Conservation (phyloP, 2,329 filamentous ascomycete genomes). For the Verticillium longisporum region DNA sequence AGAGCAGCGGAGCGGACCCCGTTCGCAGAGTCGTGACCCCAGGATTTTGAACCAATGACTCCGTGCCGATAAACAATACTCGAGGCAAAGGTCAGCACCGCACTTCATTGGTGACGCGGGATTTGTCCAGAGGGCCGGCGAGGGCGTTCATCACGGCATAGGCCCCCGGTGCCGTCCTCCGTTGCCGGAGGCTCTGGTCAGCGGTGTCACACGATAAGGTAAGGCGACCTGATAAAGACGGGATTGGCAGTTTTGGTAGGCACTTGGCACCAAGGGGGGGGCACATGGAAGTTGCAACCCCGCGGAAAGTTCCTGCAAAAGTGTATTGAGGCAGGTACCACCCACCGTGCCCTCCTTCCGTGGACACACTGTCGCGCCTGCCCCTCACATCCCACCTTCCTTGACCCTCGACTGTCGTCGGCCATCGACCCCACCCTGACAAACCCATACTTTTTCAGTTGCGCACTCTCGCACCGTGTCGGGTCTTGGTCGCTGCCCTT, state of each 20-base stretch:
- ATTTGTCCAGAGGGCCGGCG: neutral
- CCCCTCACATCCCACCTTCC: conserved; percentile 1
- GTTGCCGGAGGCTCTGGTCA: neutral
- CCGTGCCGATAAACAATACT: neutral
- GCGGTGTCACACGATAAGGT: neutral
- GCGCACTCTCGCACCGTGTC: conserved; percentile 1
- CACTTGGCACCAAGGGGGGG: too few relatives aligned
- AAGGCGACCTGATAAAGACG: neutral
- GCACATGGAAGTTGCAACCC: neutral
- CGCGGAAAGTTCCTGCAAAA: neutral
- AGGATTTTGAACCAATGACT: neutral
- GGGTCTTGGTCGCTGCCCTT: conserved; percentile 1
- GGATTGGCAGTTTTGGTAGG: too few relatives aligned
- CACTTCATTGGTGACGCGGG: neutral
- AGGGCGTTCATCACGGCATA: too few relatives aligned
- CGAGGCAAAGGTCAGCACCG: neutral
- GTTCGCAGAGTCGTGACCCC: neutral
- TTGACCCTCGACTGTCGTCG: too few relatives aligned
- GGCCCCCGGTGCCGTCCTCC: too few relatives aligned
- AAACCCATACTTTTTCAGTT: conserved; percentile 10
- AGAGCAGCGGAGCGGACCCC: neutral
- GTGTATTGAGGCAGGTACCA: too few relatives aligned
- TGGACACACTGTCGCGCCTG: neutral
- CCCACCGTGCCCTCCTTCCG: neutral
- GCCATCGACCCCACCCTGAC: conserved; percentile 11